These are phyloP conservation scores for Plectosphaerella plurivora DNA, from an alignment of 2,329 filamentous ascomycete genomes.

Conservation along the genomic window DNA sequence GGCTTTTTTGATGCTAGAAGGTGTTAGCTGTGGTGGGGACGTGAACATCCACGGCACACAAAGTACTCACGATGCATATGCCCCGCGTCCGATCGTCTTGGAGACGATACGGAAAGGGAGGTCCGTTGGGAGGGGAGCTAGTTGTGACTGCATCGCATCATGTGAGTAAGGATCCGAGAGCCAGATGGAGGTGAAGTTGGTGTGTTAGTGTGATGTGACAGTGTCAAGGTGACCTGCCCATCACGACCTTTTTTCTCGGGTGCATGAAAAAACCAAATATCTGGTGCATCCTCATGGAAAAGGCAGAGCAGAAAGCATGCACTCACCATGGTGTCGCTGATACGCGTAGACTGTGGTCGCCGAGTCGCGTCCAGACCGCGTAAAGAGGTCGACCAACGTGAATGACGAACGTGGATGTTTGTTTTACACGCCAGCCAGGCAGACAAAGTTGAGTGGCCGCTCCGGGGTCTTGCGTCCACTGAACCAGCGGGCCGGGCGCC, in stretches of 20 bases:
- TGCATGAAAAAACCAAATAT: too few species aligned
- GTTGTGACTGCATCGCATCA: slow-evolving; percentile 71
- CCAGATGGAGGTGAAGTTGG: neutral
- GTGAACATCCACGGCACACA: slow-evolving; percentile 3
- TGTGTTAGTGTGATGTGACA: neutral
- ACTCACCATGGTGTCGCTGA: slow-evolving; percentile 7
- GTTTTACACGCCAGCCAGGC: neutral
- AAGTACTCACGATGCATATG: slow-evolving; percentile 81
- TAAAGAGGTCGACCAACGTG: slow-evolving; percentile 8
- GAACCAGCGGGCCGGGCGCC: slow-evolving; percentile 2
- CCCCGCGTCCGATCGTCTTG: slow-evolving; percentile 92
- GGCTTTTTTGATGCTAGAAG: slow-evolving; percentile 82
- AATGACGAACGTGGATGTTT: neutral
- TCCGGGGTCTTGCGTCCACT: neutral
- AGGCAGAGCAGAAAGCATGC: neutral
- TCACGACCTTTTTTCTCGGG: too few species aligned
- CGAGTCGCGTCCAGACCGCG: slow-evolving; percentile 10
- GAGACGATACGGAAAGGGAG: slow-evolving; percentile 93
- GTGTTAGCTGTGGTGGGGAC: neutral
- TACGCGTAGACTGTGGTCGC: neutral
- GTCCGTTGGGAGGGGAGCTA: slow-evolving; percentile 77
- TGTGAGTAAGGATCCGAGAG: too few species aligned
- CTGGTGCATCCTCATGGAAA: too few species aligned
- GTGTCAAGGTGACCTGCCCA: too few species aligned
- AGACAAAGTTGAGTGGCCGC: neutral